Evolutionary conservation across 2,329 filamentous ascomycete species (phyloP).

Genomic region (Knoxdaviesia capensis): DNA sequence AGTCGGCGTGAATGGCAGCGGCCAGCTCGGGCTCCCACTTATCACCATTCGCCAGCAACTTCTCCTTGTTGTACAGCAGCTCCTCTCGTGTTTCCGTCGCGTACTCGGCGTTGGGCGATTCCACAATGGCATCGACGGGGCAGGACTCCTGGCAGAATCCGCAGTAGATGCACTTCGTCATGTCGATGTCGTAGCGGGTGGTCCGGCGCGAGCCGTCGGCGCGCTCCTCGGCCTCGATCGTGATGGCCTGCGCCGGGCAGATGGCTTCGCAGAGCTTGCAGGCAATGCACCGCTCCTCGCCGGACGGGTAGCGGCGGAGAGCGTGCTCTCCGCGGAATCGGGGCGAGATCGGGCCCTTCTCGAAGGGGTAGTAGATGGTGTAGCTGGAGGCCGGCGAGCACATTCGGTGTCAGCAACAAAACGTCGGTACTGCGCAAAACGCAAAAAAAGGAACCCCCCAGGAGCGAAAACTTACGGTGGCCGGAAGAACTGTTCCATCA

Average conservation of each 20-base stretch:
- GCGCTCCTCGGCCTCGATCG: constrained; percentile 96
- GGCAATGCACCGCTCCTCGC: constrained; percentile 96
- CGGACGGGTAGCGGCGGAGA: constrained; percentile 84
- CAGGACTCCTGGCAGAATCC: constrained; percentile 98
- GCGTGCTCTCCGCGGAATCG: constrained; percentile 98
- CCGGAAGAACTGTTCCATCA: constrained; percentile 94
- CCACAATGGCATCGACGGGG: constrained; percentile 78
- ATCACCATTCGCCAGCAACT: constrained; percentile 72
- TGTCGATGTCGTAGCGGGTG: constrained; percentile 96
- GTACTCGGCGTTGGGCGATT: constrained; percentile 43
- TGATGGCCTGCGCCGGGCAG: constrained; percentile 95
- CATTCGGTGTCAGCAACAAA: neutral
- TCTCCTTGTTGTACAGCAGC: constrained; percentile 94
- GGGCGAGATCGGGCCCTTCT: constrained; percentile 95
- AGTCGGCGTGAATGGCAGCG: constrained; percentile 77
- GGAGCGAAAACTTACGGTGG: constrained; percentile 55
- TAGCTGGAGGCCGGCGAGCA: constrained; percentile 35
- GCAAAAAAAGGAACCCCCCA: neutral
- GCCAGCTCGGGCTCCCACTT: constrained; percentile 98
- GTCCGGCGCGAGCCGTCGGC: constrained; percentile 88
- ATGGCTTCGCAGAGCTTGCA: constrained; percentile 99
- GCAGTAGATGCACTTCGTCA: constrained; percentile 99
- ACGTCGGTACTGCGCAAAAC: constrained; percentile 1
- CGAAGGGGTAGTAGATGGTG: constrained; percentile 97
- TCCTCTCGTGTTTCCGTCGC: constrained; percentile 62